Evolutionary conservation across 1,139 yeast species (phyloP), one percentile per base, ranked within the genome.

Genomic region (Spathaspora sp.): DNA sequence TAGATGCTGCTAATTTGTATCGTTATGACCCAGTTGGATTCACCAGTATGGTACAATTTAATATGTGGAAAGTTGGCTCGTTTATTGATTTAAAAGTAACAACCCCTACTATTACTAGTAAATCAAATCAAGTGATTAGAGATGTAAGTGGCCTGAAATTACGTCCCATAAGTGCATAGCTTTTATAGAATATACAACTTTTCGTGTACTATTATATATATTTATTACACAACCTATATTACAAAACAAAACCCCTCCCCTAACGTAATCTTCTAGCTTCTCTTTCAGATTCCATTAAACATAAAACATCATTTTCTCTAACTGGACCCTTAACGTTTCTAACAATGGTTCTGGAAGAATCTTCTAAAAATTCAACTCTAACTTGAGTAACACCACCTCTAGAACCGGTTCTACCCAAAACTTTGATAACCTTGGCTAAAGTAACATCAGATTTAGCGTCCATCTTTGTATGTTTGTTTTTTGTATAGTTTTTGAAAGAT

Each of bases 341-440:
- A 82, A 93, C 97, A 72, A 93, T 91, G 71, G 97, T 88, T 86
- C 98, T 90, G 76, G 96, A 81, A 68, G 95, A 81, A 76, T 93
- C 98, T 77, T 91, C 98, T 76, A 93, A 84, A 87, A 93, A 93
- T 80, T 93, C 98, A 70, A 93, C 98, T 81, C 99, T 91, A 76
- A 93, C 98, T 81, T 93, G 99, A 79, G 98, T 93, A 80, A 93
- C 99, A 86, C 97, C 98, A 86, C 99, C 99, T 84, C 98, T 91
- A 74, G 97, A 91, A 74, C 97, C 98, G 85, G 98, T 91, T 82
- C 98, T 90, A 76, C 98, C 98, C 78, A 93, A 86, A 78, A 93
- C 98, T 84, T 93, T 93, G 81, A 89, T 90, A 74, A 93, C 98
- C 84, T 90, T 91, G 76, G 98, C 99, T 80, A 93, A 89, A 81